Base-by-base conservation (phyloP, 192 early-diverging fungal genomes). In the Thamnidium elegans region DNA sequence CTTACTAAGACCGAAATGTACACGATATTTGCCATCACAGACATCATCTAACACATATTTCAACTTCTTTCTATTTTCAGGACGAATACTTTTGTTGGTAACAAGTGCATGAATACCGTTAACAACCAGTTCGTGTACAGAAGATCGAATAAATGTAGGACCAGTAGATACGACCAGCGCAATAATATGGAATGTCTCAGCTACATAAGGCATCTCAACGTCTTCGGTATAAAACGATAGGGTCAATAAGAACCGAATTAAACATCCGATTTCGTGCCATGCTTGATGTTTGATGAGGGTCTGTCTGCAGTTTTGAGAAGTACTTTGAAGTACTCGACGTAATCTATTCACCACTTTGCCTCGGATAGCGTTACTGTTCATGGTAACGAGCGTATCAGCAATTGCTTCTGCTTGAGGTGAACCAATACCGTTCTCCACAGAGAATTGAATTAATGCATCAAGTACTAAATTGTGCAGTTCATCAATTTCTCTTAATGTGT, bases 81-180 rank as follows among this genome's bases (percentile, higher is more conserved):
- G 78, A 21, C 76, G 75, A 6, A 88, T 62, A 1, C 77, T 67
- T 0, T 78, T 75, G 3, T 75, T 67, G 3, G 88, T 88, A 3
- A 77, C 83, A 50, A 97, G 64, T 2, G 88, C 82, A 65, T 96
- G 94, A 20, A 97, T 85, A 34, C 90, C 77, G 55, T 97, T 95
- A 67, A 95, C 84, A 4, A 93, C 87, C 58, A 94, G 86, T 14
- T 93, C 94, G 68, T 96, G 93, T 5, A 96, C 82, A 15, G 93
- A 88, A 0, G 88, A 79, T 8, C 94, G 84, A 50, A 96, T 87
- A 32, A 92, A 64, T 5, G 90, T 84, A 0, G 91, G 84, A 0
- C 95, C 95, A 4, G 90, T 76, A 17, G 92, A 93, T 19, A 92
- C 81, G 60, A 95, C 66, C 66, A 96, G 78, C 44, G 89, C 86